These are phyloP conservation scores for Pseudomicrostroma phylloplanum DNA, from an alignment of 1,284 basidiomycete genomes.

Conservation along the genomic window DNA sequence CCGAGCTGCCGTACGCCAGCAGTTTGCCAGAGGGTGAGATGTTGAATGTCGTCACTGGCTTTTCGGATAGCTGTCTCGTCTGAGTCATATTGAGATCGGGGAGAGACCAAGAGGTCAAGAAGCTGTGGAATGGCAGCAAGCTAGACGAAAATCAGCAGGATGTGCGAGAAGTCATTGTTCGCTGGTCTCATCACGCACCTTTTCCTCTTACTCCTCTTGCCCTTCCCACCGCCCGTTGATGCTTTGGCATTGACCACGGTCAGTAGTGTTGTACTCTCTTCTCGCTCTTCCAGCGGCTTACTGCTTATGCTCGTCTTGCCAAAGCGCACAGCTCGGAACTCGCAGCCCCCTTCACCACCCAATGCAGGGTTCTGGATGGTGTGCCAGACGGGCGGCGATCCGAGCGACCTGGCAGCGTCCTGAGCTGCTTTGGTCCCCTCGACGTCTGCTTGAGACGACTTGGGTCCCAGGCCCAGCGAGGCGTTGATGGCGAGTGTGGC, in stretches of 20 bases:
- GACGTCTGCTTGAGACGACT: not conserved
- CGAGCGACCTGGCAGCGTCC: slow-evolving; percentile 5
- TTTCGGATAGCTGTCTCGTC: slow-evolving; percentile 38
- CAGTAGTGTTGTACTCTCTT: slow-evolving; percentile 24
- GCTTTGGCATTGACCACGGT: slow-evolving; percentile 38
- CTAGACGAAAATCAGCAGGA: not conserved
- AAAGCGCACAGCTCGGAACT: slow-evolving; percentile 37
- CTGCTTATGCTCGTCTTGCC: slow-evolving; percentile 8
- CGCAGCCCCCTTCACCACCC: slow-evolving; percentile 35
- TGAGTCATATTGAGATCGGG: slow-evolving; percentile 39
- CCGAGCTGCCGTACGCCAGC: slow-evolving; percentile 79
- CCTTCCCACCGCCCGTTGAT: slow-evolving; percentile 16
- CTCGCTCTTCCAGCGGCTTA: slow-evolving; percentile 2
- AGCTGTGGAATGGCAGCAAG: slow-evolving; percentile 17
- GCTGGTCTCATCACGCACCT: slow-evolving; percentile 5
- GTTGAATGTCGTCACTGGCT: slow-evolving; percentile 37
- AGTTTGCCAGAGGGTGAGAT: slow-evolving; percentile 64
- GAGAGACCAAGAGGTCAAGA: slow-evolving; percentile 43
- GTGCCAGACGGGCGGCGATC: slow-evolving; percentile 15
- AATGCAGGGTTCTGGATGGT: slow-evolving; percentile 44
- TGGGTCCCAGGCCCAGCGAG: slow-evolving; percentile 3
- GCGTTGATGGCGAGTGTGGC: not conserved
- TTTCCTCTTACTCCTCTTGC: slow-evolving; percentile 34
- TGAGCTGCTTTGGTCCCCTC: not conserved
- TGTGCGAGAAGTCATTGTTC: not conserved